Conservation (phyloP, 352 stramenopile species). For the Phytophthora nicotianae region DNA sequence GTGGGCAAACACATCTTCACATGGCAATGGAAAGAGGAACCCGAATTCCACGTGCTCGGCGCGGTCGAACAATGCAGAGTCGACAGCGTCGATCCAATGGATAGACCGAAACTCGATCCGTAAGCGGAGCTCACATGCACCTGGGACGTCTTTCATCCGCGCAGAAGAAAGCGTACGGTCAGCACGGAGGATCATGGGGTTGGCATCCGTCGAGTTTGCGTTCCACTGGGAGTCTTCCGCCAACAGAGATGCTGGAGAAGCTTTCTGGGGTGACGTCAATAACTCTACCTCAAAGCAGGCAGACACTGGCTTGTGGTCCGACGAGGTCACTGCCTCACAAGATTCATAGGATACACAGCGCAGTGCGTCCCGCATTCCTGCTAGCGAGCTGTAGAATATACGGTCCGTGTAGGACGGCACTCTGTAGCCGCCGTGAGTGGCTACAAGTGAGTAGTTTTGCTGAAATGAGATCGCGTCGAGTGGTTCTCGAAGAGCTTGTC, state of each 20-base stretch:
- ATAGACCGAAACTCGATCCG: slow-evolving; percentile 76
- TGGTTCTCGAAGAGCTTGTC: slow-evolving; percentile 42
- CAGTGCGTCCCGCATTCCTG: slow-evolving; percentile 56
- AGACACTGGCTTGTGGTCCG: slow-evolving; percentile 86
- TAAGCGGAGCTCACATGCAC: slow-evolving; percentile 62
- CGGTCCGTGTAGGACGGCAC: slow-evolving; percentile 92
- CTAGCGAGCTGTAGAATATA: slow-evolving; percentile 82
- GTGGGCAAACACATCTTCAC: slow-evolving; percentile 79
- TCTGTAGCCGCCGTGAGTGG: slow-evolving; percentile 62
- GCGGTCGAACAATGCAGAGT: slow-evolving; percentile 63
- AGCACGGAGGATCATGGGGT: slow-evolving; percentile 48
- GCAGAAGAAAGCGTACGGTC: slow-evolving; percentile 28
- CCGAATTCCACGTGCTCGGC: slow-evolving; percentile 73
- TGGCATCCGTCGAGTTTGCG: slow-evolving; percentile 48
- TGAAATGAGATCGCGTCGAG: slow-evolving; percentile 41
- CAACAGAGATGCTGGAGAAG: slow-evolving; percentile 13
- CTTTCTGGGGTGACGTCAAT: slow-evolving; percentile 2
- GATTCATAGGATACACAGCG: slow-evolving; percentile 77
- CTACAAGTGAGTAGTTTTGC: slow-evolving; percentile 71
- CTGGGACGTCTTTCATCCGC: slow-evolving; percentile 68
- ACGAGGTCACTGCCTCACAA: slow-evolving; percentile 73
- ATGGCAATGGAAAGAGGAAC: slow-evolving; percentile 80
- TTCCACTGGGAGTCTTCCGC: slow-evolving; percentile 42
- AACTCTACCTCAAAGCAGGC: slow-evolving; percentile 64
- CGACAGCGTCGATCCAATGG: slow-evolving; percentile 68